phyloP scores from a whole-genome alignment of 2,329 filamentous ascomycete genomes.

The Colletotrichum zoysiae region DNA sequence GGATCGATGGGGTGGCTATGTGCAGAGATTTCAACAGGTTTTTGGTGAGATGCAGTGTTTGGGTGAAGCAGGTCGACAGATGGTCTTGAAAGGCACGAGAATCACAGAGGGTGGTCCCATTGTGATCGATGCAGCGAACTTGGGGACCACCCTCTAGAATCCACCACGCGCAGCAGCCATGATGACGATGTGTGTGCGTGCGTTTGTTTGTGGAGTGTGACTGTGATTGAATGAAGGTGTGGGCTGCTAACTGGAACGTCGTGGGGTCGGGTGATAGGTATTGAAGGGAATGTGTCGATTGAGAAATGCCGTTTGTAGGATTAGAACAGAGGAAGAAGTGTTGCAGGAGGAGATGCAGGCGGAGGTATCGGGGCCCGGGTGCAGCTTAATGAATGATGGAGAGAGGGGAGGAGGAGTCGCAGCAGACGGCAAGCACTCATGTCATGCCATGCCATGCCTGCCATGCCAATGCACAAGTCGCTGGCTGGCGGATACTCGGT shows the following conservation, averaged over 20 bases:
- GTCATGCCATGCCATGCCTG: not conserved
- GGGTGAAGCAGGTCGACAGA: slow-evolving; percentile 24
- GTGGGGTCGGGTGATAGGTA: not conserved
- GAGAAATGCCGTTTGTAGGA: slow-evolving; percentile 10
- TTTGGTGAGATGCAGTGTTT: not conserved
- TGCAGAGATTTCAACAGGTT: slow-evolving; percentile 37
- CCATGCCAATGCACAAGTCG: slow-evolving; percentile 21
- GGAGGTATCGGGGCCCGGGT: slow-evolving; percentile 25
- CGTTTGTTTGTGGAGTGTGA: slow-evolving; percentile 2
- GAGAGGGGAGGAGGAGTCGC: not conserved
- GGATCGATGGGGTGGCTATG: slow-evolving; percentile 23
- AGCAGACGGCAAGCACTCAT: slow-evolving; percentile 25
- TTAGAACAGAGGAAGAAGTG: not conserved
- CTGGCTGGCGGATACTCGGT: slow-evolving; percentile 14
- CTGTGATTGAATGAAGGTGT: not conserved
- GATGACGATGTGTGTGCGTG: slow-evolving; percentile 21
- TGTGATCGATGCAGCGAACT: slow-evolving; percentile 57
- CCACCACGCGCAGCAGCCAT: slow-evolving; percentile 56
- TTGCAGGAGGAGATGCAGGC: not conserved
- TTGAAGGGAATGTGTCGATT: not conserved
- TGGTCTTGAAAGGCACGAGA: slow-evolving; percentile 49
- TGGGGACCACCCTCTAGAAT: slow-evolving; percentile 67
- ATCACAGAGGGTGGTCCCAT: slow-evolving; percentile 70
- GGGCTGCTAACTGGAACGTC: not conserved
- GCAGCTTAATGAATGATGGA: slow-evolving; percentile 24